A percentile compares a stretch with the other conserved stretches of the same genome.
phyloP scores from a whole-genome alignment of 2,329 filamentous ascomycete genomes.

The Cladosporium sp. region DNA sequence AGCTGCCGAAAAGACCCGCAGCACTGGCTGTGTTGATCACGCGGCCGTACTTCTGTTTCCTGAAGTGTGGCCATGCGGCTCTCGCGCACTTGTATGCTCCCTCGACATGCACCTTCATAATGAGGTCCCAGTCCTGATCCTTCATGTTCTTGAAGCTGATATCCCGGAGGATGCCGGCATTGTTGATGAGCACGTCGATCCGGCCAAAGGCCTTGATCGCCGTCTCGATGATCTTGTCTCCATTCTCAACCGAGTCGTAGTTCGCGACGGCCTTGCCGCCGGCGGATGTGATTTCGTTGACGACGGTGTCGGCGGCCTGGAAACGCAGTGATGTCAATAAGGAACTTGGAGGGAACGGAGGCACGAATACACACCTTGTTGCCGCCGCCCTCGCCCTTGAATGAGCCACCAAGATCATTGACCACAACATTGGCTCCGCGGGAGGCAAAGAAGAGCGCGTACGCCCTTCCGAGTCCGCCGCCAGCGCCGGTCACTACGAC shows the following conservation, averaged over 20 bases:
- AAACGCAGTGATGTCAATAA: neutral
- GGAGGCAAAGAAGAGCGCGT: slow-evolving; percentile 83
- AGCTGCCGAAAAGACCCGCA: slow-evolving; percentile 89
- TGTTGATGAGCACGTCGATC: slow-evolving; percentile 94
- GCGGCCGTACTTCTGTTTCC: slow-evolving; percentile 96
- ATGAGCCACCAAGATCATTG: slow-evolving; percentile 88
- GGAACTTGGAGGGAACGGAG: neutral
- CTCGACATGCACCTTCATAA: slow-evolving; percentile 85
- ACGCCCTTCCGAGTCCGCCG: slow-evolving; percentile 70
- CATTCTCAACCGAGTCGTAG: slow-evolving; percentile 91
- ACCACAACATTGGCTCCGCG: slow-evolving; percentile 92
- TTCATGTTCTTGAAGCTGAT: slow-evolving; percentile 98
- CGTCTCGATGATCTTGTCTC: slow-evolving; percentile 88
- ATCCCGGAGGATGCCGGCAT: slow-evolving; percentile 91
- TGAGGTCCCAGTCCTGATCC: slow-evolving; percentile 92
- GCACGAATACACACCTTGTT: slow-evolving; percentile 60
- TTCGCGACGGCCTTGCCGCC: slow-evolving; percentile 96
- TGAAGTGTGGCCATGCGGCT: slow-evolving; percentile 95
- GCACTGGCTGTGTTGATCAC: slow-evolving; percentile 97
- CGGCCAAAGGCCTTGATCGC: slow-evolving; percentile 76
- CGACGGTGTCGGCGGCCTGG: slow-evolving; percentile 75
- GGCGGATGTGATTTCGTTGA: slow-evolving; percentile 74
- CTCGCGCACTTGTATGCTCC: slow-evolving; percentile 92
- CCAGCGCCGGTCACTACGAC: slow-evolving; percentile 84
- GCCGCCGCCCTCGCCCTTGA: slow-evolving; percentile 85